phyloP scores from a whole-genome alignment of 2,329 filamentous ascomycete genomes.

The Podosphaera fusca region DNA sequence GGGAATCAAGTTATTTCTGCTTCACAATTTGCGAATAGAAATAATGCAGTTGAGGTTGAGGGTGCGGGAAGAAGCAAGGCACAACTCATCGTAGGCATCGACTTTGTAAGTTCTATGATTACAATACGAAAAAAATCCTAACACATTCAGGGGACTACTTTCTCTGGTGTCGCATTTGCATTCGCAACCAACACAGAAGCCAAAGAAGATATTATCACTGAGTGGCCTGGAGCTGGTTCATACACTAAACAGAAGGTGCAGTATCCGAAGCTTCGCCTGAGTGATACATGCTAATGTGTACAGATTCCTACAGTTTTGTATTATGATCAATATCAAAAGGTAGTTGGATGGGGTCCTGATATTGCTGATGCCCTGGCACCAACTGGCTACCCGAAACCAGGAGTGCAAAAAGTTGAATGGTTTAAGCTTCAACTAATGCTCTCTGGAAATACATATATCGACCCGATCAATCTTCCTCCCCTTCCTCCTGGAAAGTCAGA shows the following conservation, averaged over 20 bases:
- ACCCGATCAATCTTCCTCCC: slow-evolving; percentile 93
- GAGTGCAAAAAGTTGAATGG: slow-evolving; percentile 98
- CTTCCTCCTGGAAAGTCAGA: slow-evolving; percentile 95
- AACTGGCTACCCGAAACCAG: slow-evolving; percentile 90
- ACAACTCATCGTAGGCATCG: slow-evolving; percentile 93
- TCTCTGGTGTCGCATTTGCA: slow-evolving; percentile 87
- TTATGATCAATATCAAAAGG: slow-evolving; percentile 98
- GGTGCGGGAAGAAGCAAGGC: slow-evolving; percentile 78
- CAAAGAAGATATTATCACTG: slow-evolving; percentile 95
- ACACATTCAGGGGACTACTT: slow-evolving; percentile 58
- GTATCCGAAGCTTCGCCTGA: neutral
- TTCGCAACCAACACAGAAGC: slow-evolving; percentile 91
- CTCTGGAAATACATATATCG: slow-evolving; percentile 95
- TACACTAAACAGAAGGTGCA: slow-evolving; percentile 93
- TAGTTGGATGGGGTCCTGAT: slow-evolving; percentile 97
- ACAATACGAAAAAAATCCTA: slow-evolving; percentile 2
- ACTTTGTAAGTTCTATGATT: slow-evolving; percentile 50
- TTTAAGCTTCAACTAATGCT: slow-evolving; percentile 99
- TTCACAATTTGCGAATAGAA: slow-evolving; percentile 14
- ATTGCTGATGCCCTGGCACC: slow-evolving; percentile 91
- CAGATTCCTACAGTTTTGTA: slow-evolving; percentile 98
- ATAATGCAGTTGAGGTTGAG: slow-evolving; percentile 50
- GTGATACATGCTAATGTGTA: slow-evolving; percentile 6
- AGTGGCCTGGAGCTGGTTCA: slow-evolving; percentile 94
- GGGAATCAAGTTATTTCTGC: slow-evolving; percentile 9